Conservation (phyloP, 2,329 filamentous ascomycete species). For the Neocucurbitaria cava region DNA sequence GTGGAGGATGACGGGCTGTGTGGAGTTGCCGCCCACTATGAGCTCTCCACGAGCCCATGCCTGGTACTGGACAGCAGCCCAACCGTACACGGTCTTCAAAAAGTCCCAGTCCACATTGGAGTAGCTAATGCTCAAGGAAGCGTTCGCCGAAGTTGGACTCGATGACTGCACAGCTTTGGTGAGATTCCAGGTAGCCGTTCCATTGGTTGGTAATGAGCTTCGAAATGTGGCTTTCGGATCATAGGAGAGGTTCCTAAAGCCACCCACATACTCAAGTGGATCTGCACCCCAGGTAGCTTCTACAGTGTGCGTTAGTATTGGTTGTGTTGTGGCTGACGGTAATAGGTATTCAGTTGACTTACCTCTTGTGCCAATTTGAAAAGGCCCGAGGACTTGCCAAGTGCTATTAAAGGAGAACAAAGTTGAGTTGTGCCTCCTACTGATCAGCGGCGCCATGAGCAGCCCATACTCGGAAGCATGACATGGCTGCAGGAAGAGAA, state of each 20-base stretch:
- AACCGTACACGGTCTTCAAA: slow-evolving; percentile 63
- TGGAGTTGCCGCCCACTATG: slow-evolving; percentile 45
- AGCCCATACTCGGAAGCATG: slow-evolving; percentile 23
- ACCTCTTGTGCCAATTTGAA: slow-evolving; percentile 66
- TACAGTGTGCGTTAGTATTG: slow-evolving; percentile 34
- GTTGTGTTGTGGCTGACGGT: too few relatives aligned
- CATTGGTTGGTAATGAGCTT: slow-evolving; percentile 61
- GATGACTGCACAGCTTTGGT: slow-evolving; percentile 42
- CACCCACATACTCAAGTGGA: slow-evolving; percentile 61
- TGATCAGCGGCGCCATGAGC: slow-evolving; percentile 23
- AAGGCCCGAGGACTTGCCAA: slow-evolving; percentile 65
- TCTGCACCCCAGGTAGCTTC: slow-evolving; percentile 67
- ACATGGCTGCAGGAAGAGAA: slow-evolving; percentile 19
- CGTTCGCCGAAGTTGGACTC: slow-evolving; percentile 40
- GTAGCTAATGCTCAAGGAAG: slow-evolving; percentile 55
- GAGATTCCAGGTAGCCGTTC: slow-evolving; percentile 58
- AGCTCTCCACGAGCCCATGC: slow-evolving; percentile 63
- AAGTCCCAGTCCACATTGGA: slow-evolving; percentile 61
- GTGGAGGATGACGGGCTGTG: slow-evolving; percentile 52
- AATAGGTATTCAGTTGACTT: slow-evolving; percentile 35
- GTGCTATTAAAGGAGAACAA: slow-evolving; percentile 43
- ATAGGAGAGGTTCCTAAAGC: slow-evolving; percentile 58
- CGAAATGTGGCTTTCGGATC: slow-evolving; percentile 52
- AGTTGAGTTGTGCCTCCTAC: slow-evolving; percentile 17
- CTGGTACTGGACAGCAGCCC: slow-evolving; percentile 66